phyloP scores from a whole-genome alignment of 225 moss, liverwort and hornwort species.

The Marchantia paleacea region DNA sequence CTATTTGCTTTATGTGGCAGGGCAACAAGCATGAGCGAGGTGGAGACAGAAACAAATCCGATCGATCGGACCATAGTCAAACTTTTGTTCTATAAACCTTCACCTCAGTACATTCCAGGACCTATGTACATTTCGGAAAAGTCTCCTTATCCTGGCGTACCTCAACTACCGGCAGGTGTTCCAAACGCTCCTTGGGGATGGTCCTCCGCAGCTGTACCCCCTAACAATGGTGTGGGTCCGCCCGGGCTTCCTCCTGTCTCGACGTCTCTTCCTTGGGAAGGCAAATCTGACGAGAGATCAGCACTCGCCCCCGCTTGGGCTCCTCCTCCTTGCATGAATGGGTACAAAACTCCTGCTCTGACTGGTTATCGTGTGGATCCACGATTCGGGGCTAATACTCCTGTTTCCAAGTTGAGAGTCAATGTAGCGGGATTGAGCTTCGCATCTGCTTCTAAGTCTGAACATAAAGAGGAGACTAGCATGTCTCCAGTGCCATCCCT shows the following conservation, averaged over 20 bases:
- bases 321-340: neutral
- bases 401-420: neutral
- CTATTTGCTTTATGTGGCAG: conserved; percentile 24
- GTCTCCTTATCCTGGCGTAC: neutral
- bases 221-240: conserved; percentile 6
- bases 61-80: conserved; percentile 89
- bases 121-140: conserved; percentile 10
- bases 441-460: neutral
- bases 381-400: conserved; percentile 6
- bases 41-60: conserved; percentile 88
- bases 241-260: neutral
- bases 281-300: conserved; percentile 12
- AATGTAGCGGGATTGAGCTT: conserved; percentile 9
- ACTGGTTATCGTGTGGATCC: neutral
- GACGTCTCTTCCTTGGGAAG: conserved; percentile 5
- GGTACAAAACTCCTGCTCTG: neutral
- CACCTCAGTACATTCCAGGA: conserved; percentile 23
- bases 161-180: conserved; percentile 15
- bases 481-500: neutral
- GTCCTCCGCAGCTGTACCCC: conserved; percentile 1
- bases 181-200: conserved; percentile 9
- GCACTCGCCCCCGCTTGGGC: neutral
- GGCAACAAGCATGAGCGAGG: conserved; percentile 66
- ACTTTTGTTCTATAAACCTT: conserved; percentile 67
- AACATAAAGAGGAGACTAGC: neutral